Evolutionary conservation across 345 rosid genomes (phyloP).

Genomic region (Hibiscus trionum): DNA sequence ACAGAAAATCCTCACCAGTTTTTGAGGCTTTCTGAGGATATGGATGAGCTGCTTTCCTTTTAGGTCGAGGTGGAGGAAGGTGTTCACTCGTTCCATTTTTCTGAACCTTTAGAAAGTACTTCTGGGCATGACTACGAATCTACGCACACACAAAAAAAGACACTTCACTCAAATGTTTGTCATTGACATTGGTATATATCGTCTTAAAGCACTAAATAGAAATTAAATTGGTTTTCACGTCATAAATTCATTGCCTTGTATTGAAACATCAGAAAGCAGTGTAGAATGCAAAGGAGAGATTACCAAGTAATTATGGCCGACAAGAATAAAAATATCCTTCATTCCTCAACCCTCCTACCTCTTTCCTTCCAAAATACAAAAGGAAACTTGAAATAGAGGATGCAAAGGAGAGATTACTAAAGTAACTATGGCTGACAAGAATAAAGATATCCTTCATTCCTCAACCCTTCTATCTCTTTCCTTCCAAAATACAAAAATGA

Average conservation of each 20-base stretch:
- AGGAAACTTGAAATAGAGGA: neutral
- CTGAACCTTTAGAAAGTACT: constrained; percentile 81
- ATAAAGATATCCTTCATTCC: neutral
- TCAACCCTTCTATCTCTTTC: neutral
- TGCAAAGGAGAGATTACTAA: neutral
- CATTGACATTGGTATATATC: neutral
- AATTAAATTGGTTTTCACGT: neutral
- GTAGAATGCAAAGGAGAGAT: neutral
- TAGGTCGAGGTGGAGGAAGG: constrained; percentile 89
- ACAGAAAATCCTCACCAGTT: constrained; percentile 32
- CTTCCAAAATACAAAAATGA: neutral
- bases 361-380: neutral
- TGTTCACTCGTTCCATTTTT: constrained; percentile 80
- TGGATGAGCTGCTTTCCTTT: constrained; percentile 93
- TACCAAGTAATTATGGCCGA: neutral
- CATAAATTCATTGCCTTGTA: neutral
- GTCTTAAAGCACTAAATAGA: neutral
- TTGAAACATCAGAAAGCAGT: neutral
- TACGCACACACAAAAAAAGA: neutral
- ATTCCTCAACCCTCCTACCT: neutral
- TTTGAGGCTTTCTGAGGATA: constrained; percentile 83
- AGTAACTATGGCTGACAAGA: neutral
- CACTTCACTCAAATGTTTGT: neutral
- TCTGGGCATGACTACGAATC: constrained; percentile 95
- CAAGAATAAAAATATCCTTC: neutral